Evolutionary conservation across 768 basidiomycete species (phyloP).

Genomic region (Phanerochaete carnosa): DNA sequence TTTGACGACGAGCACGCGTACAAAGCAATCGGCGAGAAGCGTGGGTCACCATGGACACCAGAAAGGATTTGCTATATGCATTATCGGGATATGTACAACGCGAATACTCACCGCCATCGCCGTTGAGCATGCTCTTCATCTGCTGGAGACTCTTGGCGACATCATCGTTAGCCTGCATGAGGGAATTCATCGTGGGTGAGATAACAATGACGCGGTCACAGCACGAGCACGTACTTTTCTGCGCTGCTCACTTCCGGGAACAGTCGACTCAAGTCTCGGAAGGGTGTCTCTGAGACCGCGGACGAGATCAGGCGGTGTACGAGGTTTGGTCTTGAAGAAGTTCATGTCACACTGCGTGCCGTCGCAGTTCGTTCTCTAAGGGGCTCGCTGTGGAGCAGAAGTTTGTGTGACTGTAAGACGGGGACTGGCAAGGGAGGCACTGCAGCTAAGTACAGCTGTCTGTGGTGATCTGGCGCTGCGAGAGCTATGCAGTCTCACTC

Average conservation of each 20-base stretch:
- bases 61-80: background rate
- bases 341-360: constrained; percentile 53
- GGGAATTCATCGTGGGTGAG: background rate
- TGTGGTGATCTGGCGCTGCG: background rate
- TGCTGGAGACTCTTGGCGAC: constrained; percentile 86
- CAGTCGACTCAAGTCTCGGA: constrained; percentile 67
- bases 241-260: constrained; percentile 72
- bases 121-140: constrained; percentile 83
- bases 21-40: background rate
- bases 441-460: constrained; percentile 2
- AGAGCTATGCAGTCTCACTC: background rate
- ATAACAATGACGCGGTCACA: background rate
- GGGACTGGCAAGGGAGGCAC: background rate
- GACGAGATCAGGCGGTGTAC: constrained; percentile 87
- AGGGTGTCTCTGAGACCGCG: constrained; percentile 77
- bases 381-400: background rate
- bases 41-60: background rate
- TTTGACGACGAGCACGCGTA: background rate
- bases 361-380: background rate
- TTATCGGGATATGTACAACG: background rate
- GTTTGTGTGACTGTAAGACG: background rate
- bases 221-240: constrained; percentile 59
- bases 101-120: constrained; percentile 71
- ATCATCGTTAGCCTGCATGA: constrained; percentile 77
- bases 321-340: constrained; percentile 91